Evolutionary conservation across 768 basidiomycete species (phyloP), one percentile per base, ranked within the genome.

Genomic region (Leccinum ochraceum): DNA sequence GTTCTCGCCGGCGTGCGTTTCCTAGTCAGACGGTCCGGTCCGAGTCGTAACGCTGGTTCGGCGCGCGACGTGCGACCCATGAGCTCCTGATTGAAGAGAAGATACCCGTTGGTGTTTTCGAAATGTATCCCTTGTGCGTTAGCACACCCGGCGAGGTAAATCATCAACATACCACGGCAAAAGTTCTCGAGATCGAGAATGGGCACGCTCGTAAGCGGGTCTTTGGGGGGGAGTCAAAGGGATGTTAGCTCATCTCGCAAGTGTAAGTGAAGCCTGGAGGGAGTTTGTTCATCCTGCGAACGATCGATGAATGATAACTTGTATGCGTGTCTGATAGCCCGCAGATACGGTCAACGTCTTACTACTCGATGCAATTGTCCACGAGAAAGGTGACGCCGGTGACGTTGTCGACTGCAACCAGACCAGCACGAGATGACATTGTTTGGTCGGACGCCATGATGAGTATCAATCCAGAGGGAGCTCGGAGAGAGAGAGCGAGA

Each of bases 321-420:
- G 20, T 22, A 42, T 28, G 17, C 54, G 37, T 20, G 60, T 30
- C 22, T 11, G 13, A 37, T 37, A 37, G 59, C 24, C 22, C 37
- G 13, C 36, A 44, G 32, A 63, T 39, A 17, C 30, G 17, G 26
- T 50, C 49, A 20, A 37, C 26, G 28, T 9, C 56, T n/a, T 65
- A 87, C 91, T 92, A 93, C 86, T 94, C 92, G 37, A 92, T 85
- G 59, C 74, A 80, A 66, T 92, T 90, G 69, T 92, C 90, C 28
- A 92, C 88, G 11, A 91, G 79, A 65, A 92, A 88, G 0, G 83
- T 88, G 60, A 90, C 30, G 30, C 9, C 79, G 1, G 63, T 67
- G 10, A 82, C 64, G 59, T 65, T 68, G 59, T 83, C 78, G 39
- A 83, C 78, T 14, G 52, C 52, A 0, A 69, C 57, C 30, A 72